Conservation (phyloP, 306 rosid genomes). For the Dryas drummondii region DNA sequence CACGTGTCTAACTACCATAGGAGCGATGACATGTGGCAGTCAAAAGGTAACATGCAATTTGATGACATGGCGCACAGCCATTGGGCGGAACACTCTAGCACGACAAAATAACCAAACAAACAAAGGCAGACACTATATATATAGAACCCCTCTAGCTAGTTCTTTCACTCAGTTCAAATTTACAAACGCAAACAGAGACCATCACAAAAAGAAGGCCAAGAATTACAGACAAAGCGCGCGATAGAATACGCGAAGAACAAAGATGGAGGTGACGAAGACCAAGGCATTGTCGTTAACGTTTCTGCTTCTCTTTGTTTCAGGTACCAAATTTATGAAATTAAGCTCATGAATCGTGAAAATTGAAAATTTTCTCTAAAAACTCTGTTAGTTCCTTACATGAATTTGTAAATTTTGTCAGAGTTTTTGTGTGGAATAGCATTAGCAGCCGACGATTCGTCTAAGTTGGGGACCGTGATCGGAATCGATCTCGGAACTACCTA, state of each 20-base stretch:
- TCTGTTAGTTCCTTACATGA: neutral
- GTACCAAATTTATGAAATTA: conserved; percentile 17
- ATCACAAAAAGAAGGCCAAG: neutral
- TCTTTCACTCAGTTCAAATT: neutral
- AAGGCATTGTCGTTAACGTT: conserved; percentile 22
- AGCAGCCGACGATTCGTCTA: conserved; percentile 25
- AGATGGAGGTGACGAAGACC: conserved; percentile 22
- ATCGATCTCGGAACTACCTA: conserved; percentile 61
- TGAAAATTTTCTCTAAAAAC: neutral
- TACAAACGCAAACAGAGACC: neutral
- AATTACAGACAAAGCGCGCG: neutral
- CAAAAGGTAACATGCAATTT: neutral
- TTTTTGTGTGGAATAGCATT: conserved; percentile 29
- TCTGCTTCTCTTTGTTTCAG: conserved; percentile 36
- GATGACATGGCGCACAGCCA: conserved; percentile 9
- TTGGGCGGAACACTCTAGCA: conserved; percentile 31
- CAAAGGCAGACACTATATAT: neutral
- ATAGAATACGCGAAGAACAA: neutral
- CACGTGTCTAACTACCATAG: conserved; percentile 17
- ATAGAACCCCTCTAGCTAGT: neutral
- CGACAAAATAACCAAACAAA: neutral
- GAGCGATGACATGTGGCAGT: neutral
- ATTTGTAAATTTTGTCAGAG: conserved; percentile 7
- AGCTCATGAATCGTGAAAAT: neutral
- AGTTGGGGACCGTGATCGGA: conserved; percentile 48